phyloP scores from a whole-genome alignment of 768 basidiomycete genomes.

The Collybiopsis confluens region DNA sequence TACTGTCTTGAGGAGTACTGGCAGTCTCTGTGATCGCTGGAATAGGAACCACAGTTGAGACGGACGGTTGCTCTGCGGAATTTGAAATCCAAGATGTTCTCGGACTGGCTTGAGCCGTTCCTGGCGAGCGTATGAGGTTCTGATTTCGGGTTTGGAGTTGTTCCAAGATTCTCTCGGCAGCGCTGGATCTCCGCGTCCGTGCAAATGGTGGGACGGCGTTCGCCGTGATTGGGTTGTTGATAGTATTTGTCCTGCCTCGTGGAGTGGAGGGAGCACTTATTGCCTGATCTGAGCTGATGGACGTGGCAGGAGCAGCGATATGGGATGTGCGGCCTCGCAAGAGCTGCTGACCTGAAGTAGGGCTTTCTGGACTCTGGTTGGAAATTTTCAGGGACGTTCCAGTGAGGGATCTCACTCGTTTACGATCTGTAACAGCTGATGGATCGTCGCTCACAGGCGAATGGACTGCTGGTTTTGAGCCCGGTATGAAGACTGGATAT shows the following conservation, averaged over 20 bases:
- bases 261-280: slow-evolving; percentile 12
- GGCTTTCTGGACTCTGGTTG: slow-evolving; percentile 6
- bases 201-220: neutral
- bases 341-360: slow-evolving; percentile 11
- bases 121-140: slow-evolving; percentile 45
- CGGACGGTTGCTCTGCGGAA: slow-evolving; percentile 40
- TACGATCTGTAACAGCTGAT: slow-evolving; percentile 17
- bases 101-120: slow-evolving; percentile 57
- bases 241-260: slow-evolving; percentile 9
- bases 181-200: slow-evolving; percentile 52
- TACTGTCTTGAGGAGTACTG: slow-evolving; percentile 9
- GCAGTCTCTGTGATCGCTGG: slow-evolving; percentile 13
- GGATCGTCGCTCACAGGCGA: slow-evolving; percentile 13
- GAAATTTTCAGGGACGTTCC: neutral
- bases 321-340: slow-evolving; percentile 25
- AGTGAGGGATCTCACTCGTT: slow-evolving; percentile 34
- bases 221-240: neutral
- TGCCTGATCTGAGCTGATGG: slow-evolving; percentile 19
- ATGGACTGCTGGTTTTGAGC: slow-evolving; percentile 25
- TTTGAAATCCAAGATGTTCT: slow-evolving; percentile 45
- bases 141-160: slow-evolving; percentile 26
- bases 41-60: slow-evolving; percentile 9
- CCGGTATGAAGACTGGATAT: slow-evolving; percentile 73
- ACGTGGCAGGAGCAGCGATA: slow-evolving; percentile 18
- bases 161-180: slow-evolving; percentile 66